Evolutionary conservation across 306 rosid species (phyloP).

Genomic region (Gastrolobium bilobum): DNA sequence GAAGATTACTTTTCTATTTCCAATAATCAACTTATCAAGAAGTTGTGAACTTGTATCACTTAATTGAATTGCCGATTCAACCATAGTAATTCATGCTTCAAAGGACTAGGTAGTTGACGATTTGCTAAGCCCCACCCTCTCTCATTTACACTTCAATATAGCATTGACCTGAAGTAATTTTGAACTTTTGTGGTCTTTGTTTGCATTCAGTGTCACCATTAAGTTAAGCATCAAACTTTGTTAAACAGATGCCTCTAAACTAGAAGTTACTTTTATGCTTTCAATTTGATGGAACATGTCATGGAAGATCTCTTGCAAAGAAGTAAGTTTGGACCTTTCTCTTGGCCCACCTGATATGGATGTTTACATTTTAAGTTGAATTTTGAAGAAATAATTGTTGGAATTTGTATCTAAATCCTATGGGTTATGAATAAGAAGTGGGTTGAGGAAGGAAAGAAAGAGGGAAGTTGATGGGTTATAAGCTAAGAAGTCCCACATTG

Average conservation of each 20-base stretch:
- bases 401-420: too few relatives aligned
- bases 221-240: background rate
- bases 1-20: background rate
- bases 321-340: background rate
- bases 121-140: background rate
- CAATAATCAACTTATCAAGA: background rate
- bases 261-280: background rate
- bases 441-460: too few relatives aligned
- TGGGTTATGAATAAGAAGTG: too few relatives aligned
- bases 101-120: background rate
- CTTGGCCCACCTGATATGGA: background rate
- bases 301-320: too few relatives aligned
- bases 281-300: background rate
- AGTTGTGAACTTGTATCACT: background rate
- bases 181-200: background rate
- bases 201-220: background rate
- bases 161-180: constrained; percentile 1
- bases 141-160: background rate
- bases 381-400: background rate
- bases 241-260: background rate
- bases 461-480: too few relatives aligned
- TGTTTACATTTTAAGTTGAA: background rate
- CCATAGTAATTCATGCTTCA: background rate
- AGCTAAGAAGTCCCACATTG: too few relatives aligned
- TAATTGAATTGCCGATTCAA: background rate